Conservation (phyloP, 2,329 filamentous ascomycete genomes). For the Sporothrix globosa region DNA sequence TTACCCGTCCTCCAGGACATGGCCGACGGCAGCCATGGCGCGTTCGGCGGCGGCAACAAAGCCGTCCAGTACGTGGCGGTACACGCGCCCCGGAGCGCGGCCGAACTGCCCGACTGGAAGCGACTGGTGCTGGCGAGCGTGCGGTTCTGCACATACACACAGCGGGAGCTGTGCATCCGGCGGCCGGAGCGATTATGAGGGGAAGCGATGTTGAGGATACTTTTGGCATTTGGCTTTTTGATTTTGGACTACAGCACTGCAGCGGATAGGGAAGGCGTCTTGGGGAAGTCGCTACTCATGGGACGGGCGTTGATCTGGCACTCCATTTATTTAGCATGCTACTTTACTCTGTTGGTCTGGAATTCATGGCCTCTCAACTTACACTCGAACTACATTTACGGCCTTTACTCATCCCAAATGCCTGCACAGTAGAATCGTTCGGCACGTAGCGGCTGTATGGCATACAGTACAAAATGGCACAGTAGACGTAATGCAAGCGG, state of each 20-base stretch:
- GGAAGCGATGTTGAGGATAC: neutral
- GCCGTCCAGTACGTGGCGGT: conserved; percentile 44
- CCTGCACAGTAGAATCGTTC: too few species aligned
- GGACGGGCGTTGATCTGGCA: neutral
- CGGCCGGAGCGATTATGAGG: conserved; percentile 31
- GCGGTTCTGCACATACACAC: conserved; percentile 31
- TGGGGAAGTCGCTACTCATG: neutral
- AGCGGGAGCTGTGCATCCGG: conserved; percentile 28
- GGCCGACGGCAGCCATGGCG: too few species aligned
- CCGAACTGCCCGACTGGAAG: conserved; percentile 45
- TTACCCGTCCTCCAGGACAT: conserved; percentile 39
- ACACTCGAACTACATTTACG: neutral
- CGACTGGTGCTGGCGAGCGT: conserved; percentile 37
- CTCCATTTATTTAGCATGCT: neutral
- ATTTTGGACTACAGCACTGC: neutral
- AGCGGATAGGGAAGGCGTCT: conserved; percentile 4
- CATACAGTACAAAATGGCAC: too few species aligned
- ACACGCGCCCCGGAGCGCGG: conserved; percentile 47
- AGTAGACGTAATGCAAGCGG: too few species aligned
- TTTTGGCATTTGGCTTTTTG: neutral
- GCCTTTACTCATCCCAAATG: neutral
- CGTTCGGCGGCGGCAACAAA: conserved; percentile 33
- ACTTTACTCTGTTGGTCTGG: neutral
- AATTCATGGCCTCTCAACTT: neutral
- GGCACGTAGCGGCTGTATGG: neutral